Base-by-base conservation (phyloP, 1,139 yeast species). In the Hansenula anomala region DNA sequence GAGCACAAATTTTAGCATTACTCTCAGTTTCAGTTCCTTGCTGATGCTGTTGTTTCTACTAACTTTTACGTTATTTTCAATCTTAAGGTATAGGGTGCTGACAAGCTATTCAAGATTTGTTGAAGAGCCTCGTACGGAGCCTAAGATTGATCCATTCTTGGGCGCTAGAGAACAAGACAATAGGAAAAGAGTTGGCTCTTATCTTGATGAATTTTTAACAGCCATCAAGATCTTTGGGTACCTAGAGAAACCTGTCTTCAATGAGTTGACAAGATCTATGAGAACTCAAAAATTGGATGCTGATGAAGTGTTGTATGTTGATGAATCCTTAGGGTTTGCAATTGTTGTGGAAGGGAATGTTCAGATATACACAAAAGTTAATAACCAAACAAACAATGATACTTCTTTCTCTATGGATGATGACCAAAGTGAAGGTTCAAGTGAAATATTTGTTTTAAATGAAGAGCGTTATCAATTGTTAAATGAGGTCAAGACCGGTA, bases 221-320 rank as follows among this genome's bases (percentile, higher is more conserved):
- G 97, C 97, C 1, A 87, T 92, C 48, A 89, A 88, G 61, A 87
- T 92, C 16, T 92, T 92, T 64, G 98, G 98, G 1, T 90, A 90
- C 59, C 67, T 92, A 40, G 98, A 92, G 50, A 73, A 83, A 42
- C 84, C 86, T 2, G 97, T 92, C 2, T 90, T 92, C 58, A 95
- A 90, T 55, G 97, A 90, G 54, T 69, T 92, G 49, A 90, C 97
- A 6, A 83, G 86, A 54, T 86, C 85, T 44, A 86, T 92, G 90
- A 85, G 87, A 37, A 92, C 97, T 1, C 90, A 88, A 55, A 84
- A 87, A 48, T 60, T 92, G 32, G 80, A 80, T 26, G 72, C 76
- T 9, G 94, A 89, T 33, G 97, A 92, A 58, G 71, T 83, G 5
- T 62, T 92, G 30, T 72, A 78, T 37, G 63, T 90, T 34, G 85